Percentiles rank a stretch among this genome's conserved stretches.
These are phyloP conservation scores for Tilletia setariae DNA, from an alignment of 1,284 basidiomycete genomes.

Conservation along the genomic window DNA sequence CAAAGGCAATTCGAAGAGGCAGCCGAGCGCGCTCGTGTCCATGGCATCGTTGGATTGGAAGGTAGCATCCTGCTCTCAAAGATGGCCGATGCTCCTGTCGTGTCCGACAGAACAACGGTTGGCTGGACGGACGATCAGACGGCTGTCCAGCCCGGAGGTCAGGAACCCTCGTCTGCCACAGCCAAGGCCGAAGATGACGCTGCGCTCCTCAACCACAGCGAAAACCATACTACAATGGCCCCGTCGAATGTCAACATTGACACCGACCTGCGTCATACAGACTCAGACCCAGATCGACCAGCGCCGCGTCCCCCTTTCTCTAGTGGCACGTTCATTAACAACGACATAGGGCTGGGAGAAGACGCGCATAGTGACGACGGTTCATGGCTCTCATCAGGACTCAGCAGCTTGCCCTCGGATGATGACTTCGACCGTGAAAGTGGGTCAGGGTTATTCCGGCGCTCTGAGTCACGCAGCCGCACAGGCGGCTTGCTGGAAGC, in stretches of 20 bases:
- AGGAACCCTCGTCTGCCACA: background rate
- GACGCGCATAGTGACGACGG: background rate
- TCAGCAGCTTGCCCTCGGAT: background rate
- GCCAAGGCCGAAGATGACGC: background rate
- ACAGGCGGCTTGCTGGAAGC: background rate
- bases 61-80: background rate
- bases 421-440: background rate
- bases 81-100: background rate
- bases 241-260: too few relatives aligned
- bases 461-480: background rate
- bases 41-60: background rate
- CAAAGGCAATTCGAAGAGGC: constrained; percentile 8
- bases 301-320: background rate
- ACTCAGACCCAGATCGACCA: background rate
- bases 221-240: background rate
- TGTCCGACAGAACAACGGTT: background rate
- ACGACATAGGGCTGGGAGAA: background rate
- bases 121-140: background rate
- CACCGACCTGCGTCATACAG: too few relatives aligned
- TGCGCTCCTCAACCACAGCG: background rate
- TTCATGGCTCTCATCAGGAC: background rate
- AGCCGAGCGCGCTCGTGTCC: background rate
- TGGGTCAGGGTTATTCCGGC: too few relatives aligned
- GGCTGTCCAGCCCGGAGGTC: background rate
- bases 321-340: background rate